Conservation (phyloP, 345 rosid genomes). For the Eucalyptus pauciflora region DNA sequence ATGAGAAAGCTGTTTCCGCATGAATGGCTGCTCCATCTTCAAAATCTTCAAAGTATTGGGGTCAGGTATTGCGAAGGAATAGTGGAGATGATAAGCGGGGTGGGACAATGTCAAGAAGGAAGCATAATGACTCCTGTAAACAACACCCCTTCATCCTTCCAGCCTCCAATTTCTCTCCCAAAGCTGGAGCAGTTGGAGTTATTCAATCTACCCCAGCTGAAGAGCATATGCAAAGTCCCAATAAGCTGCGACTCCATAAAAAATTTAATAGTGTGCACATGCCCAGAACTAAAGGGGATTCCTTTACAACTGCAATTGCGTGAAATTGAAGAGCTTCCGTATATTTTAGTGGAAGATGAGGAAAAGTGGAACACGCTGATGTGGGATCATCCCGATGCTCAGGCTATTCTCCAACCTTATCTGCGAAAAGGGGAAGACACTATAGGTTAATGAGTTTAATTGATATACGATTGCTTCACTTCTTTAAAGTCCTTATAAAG, state of each 20-base stretch:
- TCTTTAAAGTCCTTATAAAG: neutral
- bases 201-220: fast-evolving
- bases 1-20: neutral
- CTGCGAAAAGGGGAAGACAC: too few relatives aligned
- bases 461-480: neutral
- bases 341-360: too few relatives aligned
- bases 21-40: neutral
- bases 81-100: neutral
- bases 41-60: neutral
- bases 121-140: neutral
- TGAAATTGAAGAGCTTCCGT: neutral
- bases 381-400: too few relatives aligned
- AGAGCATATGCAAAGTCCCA: neutral
- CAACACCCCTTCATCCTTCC: neutral
- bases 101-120: neutral
- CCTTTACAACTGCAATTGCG: neutral
- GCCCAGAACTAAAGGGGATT: neutral
- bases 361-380: too few relatives aligned
- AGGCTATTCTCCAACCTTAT: too few relatives aligned
- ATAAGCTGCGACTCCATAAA: neutral
- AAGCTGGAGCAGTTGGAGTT: fast-evolving
- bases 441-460: neutral
- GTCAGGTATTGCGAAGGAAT: neutral
- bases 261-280: fast-evolving
- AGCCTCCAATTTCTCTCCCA: neutral